Evolutionary conservation across 2,329 filamentous ascomycete species (phyloP).

Genomic region (Pseudogymnoascus sp.): DNA sequence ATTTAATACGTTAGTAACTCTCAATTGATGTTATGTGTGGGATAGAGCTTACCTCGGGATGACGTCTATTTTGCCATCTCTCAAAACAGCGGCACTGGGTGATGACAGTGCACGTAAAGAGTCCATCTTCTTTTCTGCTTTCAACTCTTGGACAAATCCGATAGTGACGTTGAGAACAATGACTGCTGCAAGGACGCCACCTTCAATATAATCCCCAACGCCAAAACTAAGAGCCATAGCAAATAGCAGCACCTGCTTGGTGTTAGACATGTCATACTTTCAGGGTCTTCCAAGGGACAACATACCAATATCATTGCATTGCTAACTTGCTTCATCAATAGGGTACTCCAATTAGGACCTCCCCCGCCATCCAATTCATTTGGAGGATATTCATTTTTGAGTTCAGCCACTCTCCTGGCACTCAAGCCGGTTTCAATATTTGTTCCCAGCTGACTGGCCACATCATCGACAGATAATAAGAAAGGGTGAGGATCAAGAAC

Average conservation of each 20-base stretch:
- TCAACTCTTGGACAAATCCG: constrained; percentile 52
- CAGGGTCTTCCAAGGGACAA: constrained; percentile 13
- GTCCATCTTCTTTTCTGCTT: constrained; percentile 52
- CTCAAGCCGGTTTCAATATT: constrained; percentile 60
- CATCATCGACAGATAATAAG: constrained; percentile 52
- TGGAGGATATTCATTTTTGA: constrained; percentile 51
- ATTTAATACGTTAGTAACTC: constrained; percentile 33
- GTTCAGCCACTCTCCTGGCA: constrained; percentile 47
- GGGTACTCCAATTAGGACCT: constrained; percentile 62
- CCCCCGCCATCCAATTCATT: constrained; percentile 66
- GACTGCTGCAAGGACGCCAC: constrained; percentile 49
- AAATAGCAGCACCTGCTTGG: constrained; percentile 27
- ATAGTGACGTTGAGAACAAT: constrained; percentile 50
- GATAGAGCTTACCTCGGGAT: constrained; percentile 22
- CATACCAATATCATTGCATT: constrained; percentile 70
- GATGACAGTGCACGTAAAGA: constrained; percentile 47
- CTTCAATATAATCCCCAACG: constrained; percentile 49
- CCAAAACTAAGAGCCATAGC: constrained; percentile 37
- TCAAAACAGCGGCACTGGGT: constrained; percentile 46
- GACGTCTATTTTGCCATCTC: constrained; percentile 42
- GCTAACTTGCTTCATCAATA: constrained; percentile 62
- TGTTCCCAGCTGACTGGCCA: constrained; percentile 53
- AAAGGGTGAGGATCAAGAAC: constrained; percentile 43
- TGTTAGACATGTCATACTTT: constrained; percentile 33
- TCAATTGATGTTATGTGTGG: background rate